Evolutionary conservation across 305 asterid genomes (phyloP).

Genomic region (Solanum aculeatissimum): DNA sequence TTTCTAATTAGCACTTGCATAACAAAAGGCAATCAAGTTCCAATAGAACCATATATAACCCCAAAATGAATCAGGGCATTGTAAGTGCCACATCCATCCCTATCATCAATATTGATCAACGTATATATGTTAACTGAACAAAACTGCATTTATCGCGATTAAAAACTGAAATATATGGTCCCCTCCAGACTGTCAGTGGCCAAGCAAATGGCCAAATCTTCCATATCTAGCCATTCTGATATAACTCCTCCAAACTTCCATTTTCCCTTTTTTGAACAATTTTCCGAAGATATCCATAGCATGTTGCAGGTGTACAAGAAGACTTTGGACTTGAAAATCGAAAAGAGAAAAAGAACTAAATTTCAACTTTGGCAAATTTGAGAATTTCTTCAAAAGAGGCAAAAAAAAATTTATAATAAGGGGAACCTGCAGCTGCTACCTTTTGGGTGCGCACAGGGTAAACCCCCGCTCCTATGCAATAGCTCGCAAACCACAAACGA

Average conservation of each 20-base stretch:
- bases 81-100: background rate
- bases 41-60: background rate
- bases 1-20: background rate
- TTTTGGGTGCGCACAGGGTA: too few relatives aligned
- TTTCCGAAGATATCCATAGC: background rate
- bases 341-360: too few relatives aligned
- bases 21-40: background rate
- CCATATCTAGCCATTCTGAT: background rate
- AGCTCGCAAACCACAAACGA: too few relatives aligned
- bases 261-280: background rate
- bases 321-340: background rate
- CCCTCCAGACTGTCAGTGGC: background rate
- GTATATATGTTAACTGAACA: background rate
- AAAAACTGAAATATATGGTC: background rate
- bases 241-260: background rate
- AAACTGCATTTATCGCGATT: background rate
- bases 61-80: background rate
- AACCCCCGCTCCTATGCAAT: too few relatives aligned
- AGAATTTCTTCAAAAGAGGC: background rate
- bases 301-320: background rate
- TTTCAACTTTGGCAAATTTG: background rate
- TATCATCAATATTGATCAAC: background rate
- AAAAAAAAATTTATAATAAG: too few relatives aligned
- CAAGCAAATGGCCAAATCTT: background rate
- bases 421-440: too few relatives aligned